These are phyloP conservation scores for Botrytis byssoidea DNA, from an alignment of 2,329 filamentous ascomycete species.

Conservation along the genomic window DNA sequence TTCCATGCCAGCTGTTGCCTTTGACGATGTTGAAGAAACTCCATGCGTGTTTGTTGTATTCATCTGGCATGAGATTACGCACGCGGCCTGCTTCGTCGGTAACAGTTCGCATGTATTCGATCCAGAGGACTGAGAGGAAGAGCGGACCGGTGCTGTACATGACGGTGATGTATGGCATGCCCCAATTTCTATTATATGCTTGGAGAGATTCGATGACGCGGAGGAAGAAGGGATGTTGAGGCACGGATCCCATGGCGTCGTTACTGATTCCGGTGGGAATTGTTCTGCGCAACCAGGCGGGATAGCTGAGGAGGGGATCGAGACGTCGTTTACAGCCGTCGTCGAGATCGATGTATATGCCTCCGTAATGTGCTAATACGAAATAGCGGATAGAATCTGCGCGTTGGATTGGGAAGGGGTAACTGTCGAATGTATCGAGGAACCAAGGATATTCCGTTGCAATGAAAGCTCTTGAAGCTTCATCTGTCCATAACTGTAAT, in stretches of 20 bases:
- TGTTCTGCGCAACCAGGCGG: constrained; percentile 69
- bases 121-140: constrained; percentile 73
- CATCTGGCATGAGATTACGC: constrained; percentile 66
- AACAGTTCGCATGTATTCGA: constrained; percentile 62
- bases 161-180: constrained; percentile 65
- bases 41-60: constrained; percentile 67
- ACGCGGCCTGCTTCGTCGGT: constrained; percentile 53
- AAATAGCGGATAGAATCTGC: constrained; percentile 81
- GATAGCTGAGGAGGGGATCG: constrained; percentile 66
- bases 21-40: constrained; percentile 63
- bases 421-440: constrained; percentile 69
- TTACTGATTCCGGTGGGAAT: constrained; percentile 77
- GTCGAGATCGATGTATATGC: constrained; percentile 79
- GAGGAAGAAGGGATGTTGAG: constrained; percentile 72
- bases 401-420: constrained; percentile 72
- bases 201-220: constrained; percentile 66
- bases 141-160: constrained; percentile 78
- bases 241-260: constrained; percentile 73
- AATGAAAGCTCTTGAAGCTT: constrained; percentile 68
- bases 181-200: constrained; percentile 66
- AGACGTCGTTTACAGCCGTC: constrained; percentile 40
- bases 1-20: constrained; percentile 48
- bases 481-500: constrained; percentile 71
- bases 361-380: constrained; percentile 71
- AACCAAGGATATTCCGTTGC: constrained; percentile 75